Evolutionary conservation across 768 basidiomycete genomes (phyloP), one percentile per base, ranked within the genome.

Genomic region (Hygrocybe coccinea): DNA sequence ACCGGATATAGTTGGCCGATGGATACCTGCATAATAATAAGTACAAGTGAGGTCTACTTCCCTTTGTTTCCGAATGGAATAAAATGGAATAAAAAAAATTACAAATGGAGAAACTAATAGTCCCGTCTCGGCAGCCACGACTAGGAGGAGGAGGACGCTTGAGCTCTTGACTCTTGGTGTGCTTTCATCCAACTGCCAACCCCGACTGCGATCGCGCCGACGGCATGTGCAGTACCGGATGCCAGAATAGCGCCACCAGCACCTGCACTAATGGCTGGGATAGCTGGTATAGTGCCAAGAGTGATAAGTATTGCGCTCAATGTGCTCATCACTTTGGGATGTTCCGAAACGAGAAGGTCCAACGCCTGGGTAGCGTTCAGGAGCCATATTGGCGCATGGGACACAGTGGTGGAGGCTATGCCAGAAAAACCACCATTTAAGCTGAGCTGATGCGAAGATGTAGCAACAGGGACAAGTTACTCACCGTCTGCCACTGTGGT

Each of bases 231-330:
- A 12, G 89, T 84, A 11, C 83, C 78, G 14, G 86, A 80, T 9
- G 89, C 88, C 35, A 91, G 74, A 50, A 87, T 73, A 0, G 85
- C 84, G 9, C 88, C 88, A 19, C 87, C 87, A 4, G 83, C 85
- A 17, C 83, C 85, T 0, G 82, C 82, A 48, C 75, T 76, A 63
- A 90, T 79, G 2, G 78, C 86, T 19, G 88, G 88, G 33, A 90
- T 79, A 0, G 86, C 71, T 1, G 88, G 88, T 41, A 91, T 74
- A 33, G 85, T 83, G 35, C 88, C 89, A 33, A 85, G 85, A 2
- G 87, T 88, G 65, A 91, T 87, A 56, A 91, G 79, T 51, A 91
- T 82, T 6, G 88, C 88, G 59, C 86, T 86, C 51, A 89, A 67
- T 34, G 87, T 79, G 58, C 80, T 84, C 85, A 89, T 83, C 5